phyloP scores from a whole-genome alignment of 169 alveolate species.

The Cryptosporidium sp. region DNA sequence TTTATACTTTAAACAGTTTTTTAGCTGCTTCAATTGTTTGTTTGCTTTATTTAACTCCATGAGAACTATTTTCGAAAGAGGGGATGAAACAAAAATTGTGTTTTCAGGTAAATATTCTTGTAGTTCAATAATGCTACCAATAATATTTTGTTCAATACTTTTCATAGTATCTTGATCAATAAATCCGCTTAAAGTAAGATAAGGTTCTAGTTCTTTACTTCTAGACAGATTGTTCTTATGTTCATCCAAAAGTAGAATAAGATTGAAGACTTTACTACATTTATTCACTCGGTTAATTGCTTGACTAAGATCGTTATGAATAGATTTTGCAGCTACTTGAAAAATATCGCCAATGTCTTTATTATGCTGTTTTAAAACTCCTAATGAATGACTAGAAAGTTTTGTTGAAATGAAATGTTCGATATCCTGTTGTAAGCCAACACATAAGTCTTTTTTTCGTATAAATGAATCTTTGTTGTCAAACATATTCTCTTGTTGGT shows the following conservation, averaged over 20 bases:
- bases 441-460: not conserved
- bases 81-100: conserved; percentile 39
- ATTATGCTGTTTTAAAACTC: not conserved
- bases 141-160: not conserved
- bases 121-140: conserved; percentile 19
- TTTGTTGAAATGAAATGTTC: conserved; percentile 7
- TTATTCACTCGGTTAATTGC: conserved; percentile 6
- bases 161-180: conserved; percentile 5
- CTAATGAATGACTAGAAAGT: conserved; percentile 7
- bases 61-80: conserved; percentile 35
- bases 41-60: conserved; percentile 11
- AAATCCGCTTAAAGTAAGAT: not conserved
- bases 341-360: not conserved
- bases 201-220: conserved; percentile 9
- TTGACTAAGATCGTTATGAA: conserved; percentile 5
- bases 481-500: not conserved
- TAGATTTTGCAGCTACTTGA: conserved; percentile 1
- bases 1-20: conserved; percentile 16
- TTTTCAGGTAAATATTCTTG: conserved; percentile 35
- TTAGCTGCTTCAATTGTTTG: not conserved
- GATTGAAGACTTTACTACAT: conserved; percentile 12
- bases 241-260: conserved; percentile 26
- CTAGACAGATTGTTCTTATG: not conserved
- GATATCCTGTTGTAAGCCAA: conserved; percentile 3
- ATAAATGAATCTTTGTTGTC: not conserved